Evolutionary conservation across 768 basidiomycete genomes (phyloP).

Genomic region (Boletus reticulatus): DNA sequence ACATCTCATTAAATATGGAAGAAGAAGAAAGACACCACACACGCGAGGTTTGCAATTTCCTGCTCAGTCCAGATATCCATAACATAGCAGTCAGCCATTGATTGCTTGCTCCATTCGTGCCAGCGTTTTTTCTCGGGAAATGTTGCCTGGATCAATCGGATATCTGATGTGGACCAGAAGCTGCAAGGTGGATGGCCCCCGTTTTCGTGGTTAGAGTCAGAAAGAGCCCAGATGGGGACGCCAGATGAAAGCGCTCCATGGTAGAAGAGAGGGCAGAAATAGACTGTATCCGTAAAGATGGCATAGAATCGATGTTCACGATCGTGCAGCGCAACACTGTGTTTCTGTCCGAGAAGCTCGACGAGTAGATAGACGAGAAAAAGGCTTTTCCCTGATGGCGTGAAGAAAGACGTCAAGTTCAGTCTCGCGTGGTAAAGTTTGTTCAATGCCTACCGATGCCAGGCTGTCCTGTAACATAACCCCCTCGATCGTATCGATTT

Average conservation of each 20-base stretch:
- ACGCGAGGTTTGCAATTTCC: not conserved
- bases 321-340: not conserved
- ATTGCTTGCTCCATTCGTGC: not conserved
- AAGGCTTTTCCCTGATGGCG: not conserved
- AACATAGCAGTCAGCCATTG: not conserved
- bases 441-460: not conserved
- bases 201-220: not conserved
- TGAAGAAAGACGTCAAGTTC: not conserved
- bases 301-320: not conserved
- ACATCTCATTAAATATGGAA: not conserved
- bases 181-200: not conserved
- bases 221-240: not conserved
- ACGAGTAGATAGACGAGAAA: not conserved
- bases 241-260: not conserved
- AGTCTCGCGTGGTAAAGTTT: not conserved
- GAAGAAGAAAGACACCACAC: not conserved
- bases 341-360: not conserved
- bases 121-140: not conserved
- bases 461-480: not conserved
- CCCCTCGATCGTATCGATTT: not conserved
- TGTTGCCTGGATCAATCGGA: not conserved
- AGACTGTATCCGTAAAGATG: not conserved
- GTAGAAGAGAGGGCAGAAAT: not conserved
- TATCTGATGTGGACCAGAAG: not conserved
- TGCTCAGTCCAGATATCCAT: constrained; percentile 2